Conservation (phyloP, 495 filamentous ascomycete genomes). For the Penicillium bialowiezense region DNA sequence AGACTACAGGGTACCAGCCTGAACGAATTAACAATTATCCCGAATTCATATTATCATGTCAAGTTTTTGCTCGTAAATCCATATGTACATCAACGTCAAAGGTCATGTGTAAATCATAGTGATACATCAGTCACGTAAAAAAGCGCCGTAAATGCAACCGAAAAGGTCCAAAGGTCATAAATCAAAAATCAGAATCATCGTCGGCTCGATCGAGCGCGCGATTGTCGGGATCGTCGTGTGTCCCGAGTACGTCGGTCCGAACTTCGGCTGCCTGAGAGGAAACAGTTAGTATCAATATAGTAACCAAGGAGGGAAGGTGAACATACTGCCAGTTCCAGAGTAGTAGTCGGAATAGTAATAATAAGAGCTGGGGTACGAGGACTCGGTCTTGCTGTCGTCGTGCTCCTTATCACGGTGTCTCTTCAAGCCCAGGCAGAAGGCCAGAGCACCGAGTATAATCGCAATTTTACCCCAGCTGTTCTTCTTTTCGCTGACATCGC, state of each 20-base stretch:
- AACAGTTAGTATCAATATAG: conserved; percentile 8
- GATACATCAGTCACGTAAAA: conserved; percentile 30
- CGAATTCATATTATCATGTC: conserved; percentile 9
- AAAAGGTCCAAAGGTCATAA: neutral
- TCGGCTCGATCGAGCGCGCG: conserved; percentile 34
- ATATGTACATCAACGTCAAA: conserved; percentile 34
- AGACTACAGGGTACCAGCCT: too few species aligned
- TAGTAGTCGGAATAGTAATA: conserved; percentile 46
- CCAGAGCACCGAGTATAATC: conserved; percentile 63
- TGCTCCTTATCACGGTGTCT: conserved; percentile 53
- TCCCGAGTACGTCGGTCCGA: conserved; percentile 49
- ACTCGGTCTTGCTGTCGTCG: conserved; percentile 43
- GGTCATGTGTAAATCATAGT: conserved; percentile 30
- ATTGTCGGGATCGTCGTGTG: conserved; percentile 42
- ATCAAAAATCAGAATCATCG: conserved; percentile 10
- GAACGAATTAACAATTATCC: too few species aligned
- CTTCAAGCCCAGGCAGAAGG: conserved; percentile 73
- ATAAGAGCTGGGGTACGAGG: conserved; percentile 44
- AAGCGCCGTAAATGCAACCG: conserved; percentile 30
- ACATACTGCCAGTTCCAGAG: conserved; percentile 48
- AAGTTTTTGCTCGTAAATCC: conserved; percentile 8
- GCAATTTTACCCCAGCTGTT: conserved; percentile 55
- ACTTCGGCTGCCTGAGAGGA: conserved; percentile 43
- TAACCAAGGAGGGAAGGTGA: neutral
- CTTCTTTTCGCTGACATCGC: conserved; percentile 49